Evolutionary conservation across 176 grass and related monocot species (phyloP).

Genomic region (Musa schizocarpa): DNA sequence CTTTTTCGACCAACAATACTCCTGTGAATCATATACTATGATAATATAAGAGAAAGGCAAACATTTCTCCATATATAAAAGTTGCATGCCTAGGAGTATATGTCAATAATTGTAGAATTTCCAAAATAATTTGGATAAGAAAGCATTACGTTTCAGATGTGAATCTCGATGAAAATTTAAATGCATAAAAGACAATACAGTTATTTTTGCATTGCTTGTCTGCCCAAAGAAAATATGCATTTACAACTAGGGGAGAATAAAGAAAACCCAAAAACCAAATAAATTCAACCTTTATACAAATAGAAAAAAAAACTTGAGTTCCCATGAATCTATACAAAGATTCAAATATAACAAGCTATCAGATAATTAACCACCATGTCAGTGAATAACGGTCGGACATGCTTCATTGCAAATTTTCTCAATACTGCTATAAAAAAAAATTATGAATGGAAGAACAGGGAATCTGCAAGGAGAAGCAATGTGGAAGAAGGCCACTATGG

Average conservation of each 20-base stretch:
- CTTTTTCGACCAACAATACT: background rate
- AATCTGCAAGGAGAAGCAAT: background rate
- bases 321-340: background rate
- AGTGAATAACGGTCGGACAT: background rate
- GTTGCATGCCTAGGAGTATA: background rate
- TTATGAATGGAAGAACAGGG: background rate
- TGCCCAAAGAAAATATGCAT: background rate
- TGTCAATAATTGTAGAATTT: background rate
- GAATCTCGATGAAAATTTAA: background rate
- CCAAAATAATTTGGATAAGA: background rate
- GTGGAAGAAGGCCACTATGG: background rate
- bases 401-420: background rate
- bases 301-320: background rate
- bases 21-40: background rate
- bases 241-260: background rate
- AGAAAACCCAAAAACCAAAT: background rate
- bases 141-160: background rate
- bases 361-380: background rate
- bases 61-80: background rate
- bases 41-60: background rate
- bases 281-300: background rate
- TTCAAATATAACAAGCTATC: background rate
- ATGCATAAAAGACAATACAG: background rate
- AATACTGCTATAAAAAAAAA: background rate
- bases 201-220: background rate